phyloP scores from a whole-genome alignment of 805 yeast species.

The Candida caryicola region DNA sequence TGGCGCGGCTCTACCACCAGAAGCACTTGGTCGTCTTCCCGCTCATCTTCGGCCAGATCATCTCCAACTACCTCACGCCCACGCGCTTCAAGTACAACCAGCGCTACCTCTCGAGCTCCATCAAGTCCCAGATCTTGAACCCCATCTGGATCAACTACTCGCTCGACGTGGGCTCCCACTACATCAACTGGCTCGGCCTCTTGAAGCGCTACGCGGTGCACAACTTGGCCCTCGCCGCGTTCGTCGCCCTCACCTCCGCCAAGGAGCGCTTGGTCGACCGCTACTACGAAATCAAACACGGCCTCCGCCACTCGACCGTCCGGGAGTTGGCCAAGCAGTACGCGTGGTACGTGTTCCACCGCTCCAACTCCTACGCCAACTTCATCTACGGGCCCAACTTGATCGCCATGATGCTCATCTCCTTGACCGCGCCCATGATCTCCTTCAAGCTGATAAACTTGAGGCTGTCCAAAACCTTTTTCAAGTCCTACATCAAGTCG shows the following conservation, averaged over 20 bases:
- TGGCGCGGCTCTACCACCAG: constrained; percentile 21
- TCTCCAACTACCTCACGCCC: constrained; percentile 41
- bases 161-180: constrained; percentile 23
- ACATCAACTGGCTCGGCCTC: constrained; percentile 30
- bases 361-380: constrained; percentile 31
- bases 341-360: constrained; percentile 18
- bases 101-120: constrained; percentile 30
- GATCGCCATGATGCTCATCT: constrained; percentile 31
- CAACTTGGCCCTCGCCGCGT: constrained; percentile 18
- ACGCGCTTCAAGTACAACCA: constrained; percentile 35
- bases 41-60: constrained; percentile 35
- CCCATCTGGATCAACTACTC: constrained; percentile 43
- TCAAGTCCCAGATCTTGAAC: constrained; percentile 31
- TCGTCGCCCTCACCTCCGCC: constrained; percentile 18
- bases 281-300: constrained; percentile 22
- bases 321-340: constrained; percentile 16
- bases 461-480: constrained; percentile 23
- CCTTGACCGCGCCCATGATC: constrained; percentile 33
- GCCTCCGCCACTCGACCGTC: constrained; percentile 8
- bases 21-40: constrained; percentile 37
- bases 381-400: constrained; percentile 37
- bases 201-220: constrained; percentile 24
- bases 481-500: constrained; percentile 33
- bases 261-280: constrained; percentile 20
- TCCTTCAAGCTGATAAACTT: constrained; percentile 9